A percentile compares a stretch with the other conserved stretches of the same genome.
These are phyloP conservation scores for Fraxinus pennsylvanica DNA, from an alignment of 257 asterid species.

Conservation along the genomic window DNA sequence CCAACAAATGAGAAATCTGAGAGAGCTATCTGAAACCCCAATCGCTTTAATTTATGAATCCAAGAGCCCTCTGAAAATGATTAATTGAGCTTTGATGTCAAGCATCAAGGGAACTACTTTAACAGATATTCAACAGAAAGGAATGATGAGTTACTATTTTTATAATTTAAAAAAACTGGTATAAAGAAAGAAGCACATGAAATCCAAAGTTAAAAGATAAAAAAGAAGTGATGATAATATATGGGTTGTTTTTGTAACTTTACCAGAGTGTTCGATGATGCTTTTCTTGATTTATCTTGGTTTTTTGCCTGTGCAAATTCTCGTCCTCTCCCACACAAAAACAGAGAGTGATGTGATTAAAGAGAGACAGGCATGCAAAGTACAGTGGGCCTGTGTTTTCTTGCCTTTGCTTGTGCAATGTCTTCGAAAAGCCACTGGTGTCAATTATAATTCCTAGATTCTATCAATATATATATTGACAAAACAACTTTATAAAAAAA, in stretches of 20 bases:
- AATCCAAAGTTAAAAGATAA: constrained; percentile 22
- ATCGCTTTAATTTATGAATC: constrained; percentile 36
- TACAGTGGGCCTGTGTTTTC: constrained; percentile 41
- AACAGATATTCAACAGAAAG: constrained; percentile 62
- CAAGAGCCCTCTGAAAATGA: constrained; percentile 45
- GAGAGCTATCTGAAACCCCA: constrained; percentile 29
- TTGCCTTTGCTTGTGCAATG: constrained; percentile 36
- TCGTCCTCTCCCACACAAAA: constrained; percentile 23
- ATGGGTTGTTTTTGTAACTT: constrained; percentile 45
- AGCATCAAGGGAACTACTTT: constrained; percentile 86
- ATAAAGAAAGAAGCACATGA: constrained; percentile 39
- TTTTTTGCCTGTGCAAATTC: constrained; percentile 9
- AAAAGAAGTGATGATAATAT: constrained; percentile 8
- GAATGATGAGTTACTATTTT: constrained; percentile 40
- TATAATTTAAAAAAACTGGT: constrained; percentile 22
- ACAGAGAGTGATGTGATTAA: constrained; percentile 21
- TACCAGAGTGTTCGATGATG: constrained; percentile 17
- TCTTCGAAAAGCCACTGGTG: constrained; percentile 26
- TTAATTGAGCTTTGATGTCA: constrained; percentile 71
- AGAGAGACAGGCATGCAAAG: constrained; percentile 66
- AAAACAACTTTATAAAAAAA: too few relatives aligned
- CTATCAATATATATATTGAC: constrained; percentile 12
- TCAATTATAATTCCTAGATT: constrained; percentile 31
- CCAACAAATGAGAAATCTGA: constrained; percentile 41
- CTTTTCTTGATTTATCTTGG: constrained; percentile 28